A percentile compares a stretch with the other conserved stretches of the same genome.
Evolutionary conservation across 1,139 yeast species (phyloP).

Genomic region (Blastobotrys raffinosifermentans): DNA sequence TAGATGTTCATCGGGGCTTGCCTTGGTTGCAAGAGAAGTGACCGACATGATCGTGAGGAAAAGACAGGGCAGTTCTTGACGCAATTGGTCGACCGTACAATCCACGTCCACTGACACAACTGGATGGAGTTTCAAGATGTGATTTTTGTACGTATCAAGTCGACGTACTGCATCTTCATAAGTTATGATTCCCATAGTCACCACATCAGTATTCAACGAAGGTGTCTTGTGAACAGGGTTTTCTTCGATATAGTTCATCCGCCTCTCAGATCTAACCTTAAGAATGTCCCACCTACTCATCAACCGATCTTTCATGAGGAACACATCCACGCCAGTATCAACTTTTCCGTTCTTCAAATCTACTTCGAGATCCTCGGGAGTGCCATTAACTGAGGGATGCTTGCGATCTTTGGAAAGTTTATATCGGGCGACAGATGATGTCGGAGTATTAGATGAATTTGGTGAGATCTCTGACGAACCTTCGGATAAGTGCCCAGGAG

Average conservation of each 20-base stretch:
- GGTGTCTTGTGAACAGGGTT: conserved; percentile 20
- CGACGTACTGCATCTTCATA: conserved; percentile 30
- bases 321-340: conserved; percentile 23
- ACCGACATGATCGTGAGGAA: conserved; percentile 62
- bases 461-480: no score
- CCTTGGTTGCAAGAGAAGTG: conserved; percentile 44
- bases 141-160: conserved; percentile 24
- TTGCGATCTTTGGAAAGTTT: neutral
- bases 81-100: conserved; percentile 43
- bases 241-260: conserved; percentile 17
- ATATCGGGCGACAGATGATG: neutral
- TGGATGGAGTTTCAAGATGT: conserved; percentile 39
- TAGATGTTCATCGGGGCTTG: no score
- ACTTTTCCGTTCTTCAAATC: conserved; percentile 5
- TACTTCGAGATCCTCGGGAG: conserved; percentile 18
- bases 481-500: no score
- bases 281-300: conserved; percentile 28
- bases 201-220: conserved; percentile 27
- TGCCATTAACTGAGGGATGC: conserved; percentile 15
- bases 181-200: conserved; percentile 30
- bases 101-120: conserved; percentile 47
- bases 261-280: conserved; percentile 22
- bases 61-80: conserved; percentile 50
- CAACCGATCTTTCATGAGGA: conserved; percentile 27
- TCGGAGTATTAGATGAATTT: neutral